A percentile compares a stretch with the other conserved stretches of the same genome.
phyloP scores from a whole-genome alignment of 2,329 filamentous ascomycete species.

The Sporothrix dimorphospora region DNA sequence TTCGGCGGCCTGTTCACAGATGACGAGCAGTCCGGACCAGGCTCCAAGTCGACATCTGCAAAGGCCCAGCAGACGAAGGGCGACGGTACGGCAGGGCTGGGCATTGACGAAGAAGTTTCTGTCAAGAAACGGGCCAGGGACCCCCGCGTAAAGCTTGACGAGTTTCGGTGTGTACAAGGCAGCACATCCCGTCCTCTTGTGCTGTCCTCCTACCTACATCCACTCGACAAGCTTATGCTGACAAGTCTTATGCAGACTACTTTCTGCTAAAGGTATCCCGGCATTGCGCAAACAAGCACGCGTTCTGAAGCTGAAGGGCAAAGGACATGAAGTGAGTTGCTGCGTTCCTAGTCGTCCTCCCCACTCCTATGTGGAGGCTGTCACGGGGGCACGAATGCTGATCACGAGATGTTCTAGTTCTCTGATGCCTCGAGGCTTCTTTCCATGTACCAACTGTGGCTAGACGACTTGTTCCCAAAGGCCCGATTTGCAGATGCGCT shows the following conservation, averaged over 20 bases:
- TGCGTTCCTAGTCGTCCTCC: too few species aligned
- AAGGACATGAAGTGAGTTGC: constrained; percentile 77
- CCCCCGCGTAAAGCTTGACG: constrained; percentile 85
- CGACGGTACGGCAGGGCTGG: constrained; percentile 60
- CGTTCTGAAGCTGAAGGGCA: constrained; percentile 81
- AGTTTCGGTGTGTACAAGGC: constrained; percentile 61
- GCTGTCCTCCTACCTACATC: background rate
- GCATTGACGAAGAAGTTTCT: constrained; percentile 85
- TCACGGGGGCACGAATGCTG: background rate
- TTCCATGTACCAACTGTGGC: constrained; percentile 93
- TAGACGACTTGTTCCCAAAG: constrained; percentile 93
- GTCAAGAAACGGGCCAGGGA: constrained; percentile 72
- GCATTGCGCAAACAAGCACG: constrained; percentile 74
- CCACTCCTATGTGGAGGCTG: background rate
- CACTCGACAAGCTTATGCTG: background rate
- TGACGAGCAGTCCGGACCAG: constrained; percentile 39
- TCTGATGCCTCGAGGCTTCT: constrained; percentile 80
- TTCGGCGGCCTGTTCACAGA: constrained; percentile 51
- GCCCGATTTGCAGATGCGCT: constrained; percentile 91
- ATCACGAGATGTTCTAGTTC: constrained; percentile 57
- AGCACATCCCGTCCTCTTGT: background rate
- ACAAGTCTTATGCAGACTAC: constrained; percentile 57
- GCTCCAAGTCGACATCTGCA: constrained; percentile 42
- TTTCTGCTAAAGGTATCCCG: constrained; percentile 82
- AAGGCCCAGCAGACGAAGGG: constrained; percentile 51